A percentile compares a stretch with the other conserved stretches of the same genome.
These are phyloP conservation scores for Pseudocercospora macadamiae DNA, from an alignment of 2,329 filamentous ascomycete species.

Conservation along the genomic window DNA sequence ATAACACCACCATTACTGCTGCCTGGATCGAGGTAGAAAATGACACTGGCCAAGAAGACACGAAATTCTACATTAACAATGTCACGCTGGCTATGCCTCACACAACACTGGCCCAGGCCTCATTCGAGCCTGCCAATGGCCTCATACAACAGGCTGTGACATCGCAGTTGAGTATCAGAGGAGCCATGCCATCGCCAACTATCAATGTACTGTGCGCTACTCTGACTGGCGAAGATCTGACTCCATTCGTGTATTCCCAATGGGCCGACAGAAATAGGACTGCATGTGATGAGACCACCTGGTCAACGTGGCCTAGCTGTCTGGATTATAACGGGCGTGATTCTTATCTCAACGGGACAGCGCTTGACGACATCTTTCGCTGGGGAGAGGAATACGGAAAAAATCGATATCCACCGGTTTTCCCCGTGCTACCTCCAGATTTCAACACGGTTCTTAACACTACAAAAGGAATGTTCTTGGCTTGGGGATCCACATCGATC, in stretches of 20 bases:
- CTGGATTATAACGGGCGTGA: conserved; percentile 5
- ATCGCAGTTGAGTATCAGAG: conserved; percentile 52
- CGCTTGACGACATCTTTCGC: conserved; percentile 69
- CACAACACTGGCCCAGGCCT: conserved; percentile 67
- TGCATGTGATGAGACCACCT: conserved; percentile 11
- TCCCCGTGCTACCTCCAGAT: conserved; percentile 56
- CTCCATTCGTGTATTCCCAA: conserved; percentile 64
- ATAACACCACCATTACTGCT: conserved; percentile 72
- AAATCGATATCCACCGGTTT: conserved; percentile 42
- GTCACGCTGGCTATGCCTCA: conserved; percentile 79
- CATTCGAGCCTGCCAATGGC: conserved; percentile 61
- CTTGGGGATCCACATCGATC: conserved; percentile 56
- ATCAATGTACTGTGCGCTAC: conserved; percentile 76
- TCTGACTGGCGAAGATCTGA: conserved; percentile 61
- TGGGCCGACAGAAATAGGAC: conserved; percentile 48
- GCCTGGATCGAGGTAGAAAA: conserved; percentile 69
- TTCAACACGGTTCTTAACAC: conserved; percentile 70
- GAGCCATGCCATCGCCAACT: conserved; percentile 69
- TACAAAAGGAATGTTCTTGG: conserved; percentile 37
- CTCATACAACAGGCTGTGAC: conserved; percentile 69
- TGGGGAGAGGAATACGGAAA: conserved; percentile 60
- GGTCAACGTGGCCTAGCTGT: conserved; percentile 13
- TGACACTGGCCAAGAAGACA: conserved; percentile 50
- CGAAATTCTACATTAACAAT: conserved; percentile 57
- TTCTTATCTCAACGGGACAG: conserved; percentile 26